phyloP scores from a whole-genome alignment of 176 grass and related monocot species.

The Chloris gayana region DNA sequence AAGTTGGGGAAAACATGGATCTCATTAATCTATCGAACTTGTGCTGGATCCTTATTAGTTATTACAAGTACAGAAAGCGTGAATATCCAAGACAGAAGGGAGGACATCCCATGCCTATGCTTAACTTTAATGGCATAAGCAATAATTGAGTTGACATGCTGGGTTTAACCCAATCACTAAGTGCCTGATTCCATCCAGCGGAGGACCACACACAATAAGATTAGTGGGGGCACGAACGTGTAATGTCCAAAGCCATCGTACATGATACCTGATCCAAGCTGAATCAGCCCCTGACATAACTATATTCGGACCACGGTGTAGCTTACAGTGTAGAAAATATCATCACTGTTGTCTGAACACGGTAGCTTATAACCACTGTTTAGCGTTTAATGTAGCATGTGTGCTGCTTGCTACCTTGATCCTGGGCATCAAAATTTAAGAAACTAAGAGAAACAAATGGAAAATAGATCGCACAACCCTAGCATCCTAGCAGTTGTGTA shows the following conservation, averaged over 20 bases:
- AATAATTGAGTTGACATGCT: slow-evolving; percentile 11
- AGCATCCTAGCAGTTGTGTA: background rate
- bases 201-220: background rate
- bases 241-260: background rate
- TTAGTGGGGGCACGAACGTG: background rate
- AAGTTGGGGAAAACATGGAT: background rate
- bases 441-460: background rate
- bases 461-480: background rate
- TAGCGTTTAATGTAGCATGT: too few relatives aligned
- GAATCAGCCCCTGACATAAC: background rate
- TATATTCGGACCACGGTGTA: background rate
- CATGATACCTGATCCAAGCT: background rate
- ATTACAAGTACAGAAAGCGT: background rate
- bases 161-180: background rate
- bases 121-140: background rate
- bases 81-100: background rate
- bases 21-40: background rate
- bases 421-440: background rate
- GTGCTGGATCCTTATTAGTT: background rate
- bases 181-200: background rate
- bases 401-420: too few relatives aligned
- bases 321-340: background rate
- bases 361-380: too few relatives aligned
- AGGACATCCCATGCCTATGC: background rate
- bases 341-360: background rate